Percentiles rank a stretch among this genome's conserved stretches.
Conservation (phyloP, 345 rosid genomes). For the Salix exigua region DNA sequence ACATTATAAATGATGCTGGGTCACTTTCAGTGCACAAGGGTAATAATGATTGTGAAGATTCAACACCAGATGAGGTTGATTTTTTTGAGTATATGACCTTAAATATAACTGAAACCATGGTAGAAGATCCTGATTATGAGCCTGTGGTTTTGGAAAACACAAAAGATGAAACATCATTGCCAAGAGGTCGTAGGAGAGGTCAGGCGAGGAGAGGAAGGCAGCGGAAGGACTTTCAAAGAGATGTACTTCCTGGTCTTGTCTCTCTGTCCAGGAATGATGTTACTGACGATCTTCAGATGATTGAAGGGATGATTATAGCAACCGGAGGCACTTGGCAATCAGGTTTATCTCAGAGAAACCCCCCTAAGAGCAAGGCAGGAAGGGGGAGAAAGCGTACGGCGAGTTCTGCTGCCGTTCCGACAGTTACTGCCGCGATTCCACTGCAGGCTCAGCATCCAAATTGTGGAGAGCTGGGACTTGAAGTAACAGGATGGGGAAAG, state of each 20-base stretch:
- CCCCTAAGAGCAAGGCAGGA: constrained; percentile 30
- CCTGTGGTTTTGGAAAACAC: constrained; percentile 36
- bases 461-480: constrained; percentile 33
- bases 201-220: constrained; percentile 70
- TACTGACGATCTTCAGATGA: constrained; percentile 60
- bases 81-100: constrained; percentile 66
- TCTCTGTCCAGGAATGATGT: constrained; percentile 63
- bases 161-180: constrained; percentile 31
- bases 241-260: constrained; percentile 58
- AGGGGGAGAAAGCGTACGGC: constrained; percentile 46
- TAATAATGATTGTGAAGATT: constrained; percentile 10
- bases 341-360: constrained; percentile 37
- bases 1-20: constrained; percentile 12
- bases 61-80: constrained; percentile 38
- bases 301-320: constrained; percentile 70
- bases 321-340: constrained; percentile 56
- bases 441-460: constrained; percentile 29
- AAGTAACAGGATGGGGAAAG: constrained; percentile 79
- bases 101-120: constrained; percentile 47
- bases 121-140: constrained; percentile 36
- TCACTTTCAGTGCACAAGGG: constrained; percentile 4
- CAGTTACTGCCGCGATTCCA: not conserved
- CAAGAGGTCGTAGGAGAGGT: constrained; percentile 55
- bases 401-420: constrained; percentile 10
- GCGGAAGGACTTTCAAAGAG: constrained; percentile 72